Evolutionary conservation across 1,284 basidiomycete genomes (phyloP).

Genomic region (Caloboletus inedulis): DNA sequence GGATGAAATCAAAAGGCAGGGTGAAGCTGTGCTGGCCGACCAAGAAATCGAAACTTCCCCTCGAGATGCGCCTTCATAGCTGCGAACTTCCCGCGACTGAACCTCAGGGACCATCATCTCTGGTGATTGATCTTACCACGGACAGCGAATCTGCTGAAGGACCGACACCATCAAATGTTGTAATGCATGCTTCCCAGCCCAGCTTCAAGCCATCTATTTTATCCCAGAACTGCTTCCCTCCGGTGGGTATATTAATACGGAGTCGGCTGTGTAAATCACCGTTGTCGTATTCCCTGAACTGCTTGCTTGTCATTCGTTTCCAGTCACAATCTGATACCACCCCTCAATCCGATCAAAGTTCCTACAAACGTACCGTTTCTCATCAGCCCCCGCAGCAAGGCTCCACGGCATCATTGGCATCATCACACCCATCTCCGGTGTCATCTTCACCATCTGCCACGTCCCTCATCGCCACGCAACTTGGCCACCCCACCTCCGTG

Average conservation of each 20-base stretch:
- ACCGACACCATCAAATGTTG: not conserved
- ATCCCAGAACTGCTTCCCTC: not conserved
- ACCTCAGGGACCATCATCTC: constrained; percentile 1
- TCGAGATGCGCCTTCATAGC: constrained; percentile 21
- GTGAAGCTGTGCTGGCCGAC: constrained; percentile 22
- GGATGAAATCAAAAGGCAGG: constrained; percentile 31
- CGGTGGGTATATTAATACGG: constrained; percentile 16
- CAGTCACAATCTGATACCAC: constrained; percentile 8
- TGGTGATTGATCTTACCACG: constrained; percentile 26
- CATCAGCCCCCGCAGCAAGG: constrained; percentile 3
- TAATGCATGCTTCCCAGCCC: not conserved
- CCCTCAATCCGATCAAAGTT: constrained; percentile 1
- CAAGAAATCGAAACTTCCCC: constrained; percentile 18
- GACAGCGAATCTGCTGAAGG: constrained; percentile 7
- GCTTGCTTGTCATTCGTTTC: constrained; percentile 1
- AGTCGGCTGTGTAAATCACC: not conserved
- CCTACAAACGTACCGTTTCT: not conserved
- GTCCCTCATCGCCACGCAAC: not conserved
- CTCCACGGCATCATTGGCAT: not conserved
- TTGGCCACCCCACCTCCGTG: not conserved
- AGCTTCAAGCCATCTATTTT: not conserved
- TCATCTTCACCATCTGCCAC: not conserved
- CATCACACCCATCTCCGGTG: not conserved
- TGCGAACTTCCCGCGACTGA: constrained; percentile 4
- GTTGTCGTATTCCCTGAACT: constrained; percentile 1